phyloP scores from a whole-genome alignment of 495 filamentous ascomycete genomes.

The Astrothelium subdiscretum region DNA sequence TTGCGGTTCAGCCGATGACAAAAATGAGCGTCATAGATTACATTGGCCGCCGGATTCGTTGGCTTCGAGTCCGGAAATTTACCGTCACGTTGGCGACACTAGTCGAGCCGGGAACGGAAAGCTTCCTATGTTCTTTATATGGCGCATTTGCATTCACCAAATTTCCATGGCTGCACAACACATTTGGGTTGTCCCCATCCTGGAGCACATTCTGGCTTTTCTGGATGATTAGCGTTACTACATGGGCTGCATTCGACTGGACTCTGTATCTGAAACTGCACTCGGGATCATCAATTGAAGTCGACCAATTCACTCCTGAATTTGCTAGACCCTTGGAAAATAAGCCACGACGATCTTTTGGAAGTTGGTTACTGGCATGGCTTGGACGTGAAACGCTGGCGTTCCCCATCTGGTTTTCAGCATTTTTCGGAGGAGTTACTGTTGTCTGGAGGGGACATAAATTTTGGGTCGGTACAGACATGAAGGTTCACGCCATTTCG shows the following conservation, averaged over 20 bases:
- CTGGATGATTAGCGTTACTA: conserved; percentile 52
- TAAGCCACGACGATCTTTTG: conserved; percentile 33
- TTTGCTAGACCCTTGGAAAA: conserved; percentile 48
- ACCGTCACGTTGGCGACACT: conserved; percentile 81
- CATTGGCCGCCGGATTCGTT: conserved; percentile 71
- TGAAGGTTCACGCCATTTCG: conserved; percentile 50
- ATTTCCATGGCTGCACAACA: conserved; percentile 47
- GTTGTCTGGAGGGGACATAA: conserved; percentile 76
- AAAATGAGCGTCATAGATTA: conserved; percentile 71
- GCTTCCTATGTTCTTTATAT: conserved; percentile 69
- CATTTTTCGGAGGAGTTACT: conserved; percentile 68
- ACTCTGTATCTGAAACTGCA: conserved; percentile 64
- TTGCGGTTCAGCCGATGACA: conserved; percentile 81
- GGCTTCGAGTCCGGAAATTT: conserved; percentile 90
- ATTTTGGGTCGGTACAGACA: conserved; percentile 77
- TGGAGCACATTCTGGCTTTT: conserved; percentile 56
- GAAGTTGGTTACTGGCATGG: conserved; percentile 73
- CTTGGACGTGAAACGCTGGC: conserved; percentile 72
- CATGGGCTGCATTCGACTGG: conserved; percentile 68
- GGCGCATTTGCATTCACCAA: conserved; percentile 69
- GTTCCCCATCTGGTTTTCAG: conserved; percentile 76
- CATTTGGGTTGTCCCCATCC: conserved; percentile 45
- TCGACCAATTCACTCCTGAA: conserved; percentile 57
- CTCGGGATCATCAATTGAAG: conserved; percentile 52
- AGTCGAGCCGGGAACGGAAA: conserved; percentile 90